Evolutionary conservation across 345 rosid genomes (phyloP).

Genomic region (Salix viminalis): DNA sequence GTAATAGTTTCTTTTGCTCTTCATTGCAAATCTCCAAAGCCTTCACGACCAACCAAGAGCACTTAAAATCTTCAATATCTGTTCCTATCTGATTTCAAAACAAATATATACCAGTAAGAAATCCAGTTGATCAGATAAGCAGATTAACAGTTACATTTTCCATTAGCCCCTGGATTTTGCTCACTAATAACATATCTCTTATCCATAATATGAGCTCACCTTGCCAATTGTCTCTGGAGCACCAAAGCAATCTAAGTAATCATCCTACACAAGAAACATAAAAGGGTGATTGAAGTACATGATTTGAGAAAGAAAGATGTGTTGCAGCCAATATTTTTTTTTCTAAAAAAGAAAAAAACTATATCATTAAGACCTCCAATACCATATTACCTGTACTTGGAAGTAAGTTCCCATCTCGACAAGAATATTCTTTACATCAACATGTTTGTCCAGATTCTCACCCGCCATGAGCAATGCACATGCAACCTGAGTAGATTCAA

Average conservation of each 20-base stretch:
- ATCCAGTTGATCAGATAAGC: neutral
- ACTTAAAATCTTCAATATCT: constrained; percentile 39
- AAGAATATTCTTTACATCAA: constrained; percentile 32
- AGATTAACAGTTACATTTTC: neutral
- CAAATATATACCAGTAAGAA: neutral
- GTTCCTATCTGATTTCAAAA: constrained; percentile 27
- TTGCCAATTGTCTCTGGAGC: constrained; percentile 40
- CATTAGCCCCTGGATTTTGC: neutral
- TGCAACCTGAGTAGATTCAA: constrained; percentile 29
- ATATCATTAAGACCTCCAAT: no score
- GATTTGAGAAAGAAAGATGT: neutral
- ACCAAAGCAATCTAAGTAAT: constrained; percentile 45
- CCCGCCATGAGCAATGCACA: constrained; percentile 45
- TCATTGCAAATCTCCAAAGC: constrained; percentile 25
- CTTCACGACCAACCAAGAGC: constrained; percentile 47
- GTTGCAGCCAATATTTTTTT: neutral
- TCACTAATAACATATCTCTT: neutral
- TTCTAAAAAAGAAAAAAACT: no score
- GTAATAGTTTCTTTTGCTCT: constrained; percentile 18
- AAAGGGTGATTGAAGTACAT: neutral
- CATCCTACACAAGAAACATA: constrained; percentile 30
- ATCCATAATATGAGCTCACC: constrained; percentile 19
- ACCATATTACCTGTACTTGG: constrained; percentile 39
- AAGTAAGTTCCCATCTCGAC: constrained; percentile 45
- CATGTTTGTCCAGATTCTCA: constrained; percentile 37